Percentiles rank a stretch among this genome's conserved stretches.
Evolutionary conservation across 257 asterid species (phyloP).

Genomic region (Primulina huaijiensis): DNA sequence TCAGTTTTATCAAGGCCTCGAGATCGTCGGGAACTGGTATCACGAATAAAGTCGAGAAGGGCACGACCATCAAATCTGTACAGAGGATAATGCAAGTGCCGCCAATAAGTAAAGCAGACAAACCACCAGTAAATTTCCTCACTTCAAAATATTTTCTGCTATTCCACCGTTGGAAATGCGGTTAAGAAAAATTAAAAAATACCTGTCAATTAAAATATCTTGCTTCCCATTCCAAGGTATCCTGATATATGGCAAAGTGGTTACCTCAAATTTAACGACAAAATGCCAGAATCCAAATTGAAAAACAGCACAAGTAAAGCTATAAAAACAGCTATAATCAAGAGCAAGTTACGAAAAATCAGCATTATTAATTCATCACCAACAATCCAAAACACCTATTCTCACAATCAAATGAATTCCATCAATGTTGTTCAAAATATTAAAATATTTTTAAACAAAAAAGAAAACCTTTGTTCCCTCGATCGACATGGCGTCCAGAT

Average conservation of each 20-base stretch:
- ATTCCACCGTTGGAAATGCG: neutral
- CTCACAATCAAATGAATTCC: neutral
- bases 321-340: slow-evolving; percentile 1
- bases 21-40: slow-evolving; percentile 53
- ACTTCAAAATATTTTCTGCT: slow-evolving; percentile 8
- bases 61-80: slow-evolving; percentile 98
- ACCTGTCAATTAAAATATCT: slow-evolving; percentile 92
- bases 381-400: neutral
- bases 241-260: slow-evolving; percentile 48
- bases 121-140: neutral
- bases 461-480: neutral
- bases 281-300: neutral
- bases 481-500: neutral
- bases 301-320: neutral
- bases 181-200: slow-evolving; percentile 20
- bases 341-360: neutral
- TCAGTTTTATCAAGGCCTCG: slow-evolving; percentile 74
- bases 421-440: neutral
- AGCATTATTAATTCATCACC: neutral
- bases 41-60: slow-evolving; percentile 93
- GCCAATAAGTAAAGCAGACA: slow-evolving; percentile 12
- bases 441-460: no score
- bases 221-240: slow-evolving; percentile 99
- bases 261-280: slow-evolving; percentile 23
- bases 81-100: slow-evolving; percentile 7